These are phyloP conservation scores for Chrysochromulina tobinii DNA, from an alignment of 78 protist genomes.

Conservation along the genomic window DNA sequence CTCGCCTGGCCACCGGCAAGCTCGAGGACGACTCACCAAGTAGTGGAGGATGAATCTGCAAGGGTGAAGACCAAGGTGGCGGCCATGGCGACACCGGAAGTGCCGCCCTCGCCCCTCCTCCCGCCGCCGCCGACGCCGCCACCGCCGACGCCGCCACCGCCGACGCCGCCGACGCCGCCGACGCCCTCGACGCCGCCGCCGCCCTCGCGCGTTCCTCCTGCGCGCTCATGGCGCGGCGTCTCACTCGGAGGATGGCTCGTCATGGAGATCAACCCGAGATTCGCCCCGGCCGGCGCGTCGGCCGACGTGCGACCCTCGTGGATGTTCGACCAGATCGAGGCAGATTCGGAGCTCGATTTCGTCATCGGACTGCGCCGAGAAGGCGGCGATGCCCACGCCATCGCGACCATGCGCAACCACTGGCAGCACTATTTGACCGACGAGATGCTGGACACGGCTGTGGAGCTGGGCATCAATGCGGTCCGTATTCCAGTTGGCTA, in stretches of 20 bases:
- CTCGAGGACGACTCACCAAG: too few relatives aligned
- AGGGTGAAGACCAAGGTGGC: too few relatives aligned
- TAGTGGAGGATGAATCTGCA: too few relatives aligned
- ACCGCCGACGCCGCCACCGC: too few relatives aligned
- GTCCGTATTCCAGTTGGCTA: neutral
- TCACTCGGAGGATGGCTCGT: neutral
- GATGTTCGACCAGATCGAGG: neutral
- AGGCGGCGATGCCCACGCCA: neutral
- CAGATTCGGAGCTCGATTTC: neutral
- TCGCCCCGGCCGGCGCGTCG: neutral
- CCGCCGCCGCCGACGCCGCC: too few relatives aligned
- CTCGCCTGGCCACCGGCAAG: too few relatives aligned
- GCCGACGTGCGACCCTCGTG: neutral
- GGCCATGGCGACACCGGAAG: too few relatives aligned
- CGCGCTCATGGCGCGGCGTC: neutral
- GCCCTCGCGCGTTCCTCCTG: too few relatives aligned
- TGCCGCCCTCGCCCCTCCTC: too few relatives aligned
- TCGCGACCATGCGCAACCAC: neutral
- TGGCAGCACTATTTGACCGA: neutral
- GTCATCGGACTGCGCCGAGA: neutral
- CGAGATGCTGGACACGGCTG: neutral
- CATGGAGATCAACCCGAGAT: neutral
- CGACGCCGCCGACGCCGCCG: too few relatives aligned
- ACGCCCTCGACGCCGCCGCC: too few relatives aligned
- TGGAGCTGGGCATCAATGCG: neutral